Conservation (phyloP, 1,139 yeast species). For the Zygoascus hellenicus region DNA sequence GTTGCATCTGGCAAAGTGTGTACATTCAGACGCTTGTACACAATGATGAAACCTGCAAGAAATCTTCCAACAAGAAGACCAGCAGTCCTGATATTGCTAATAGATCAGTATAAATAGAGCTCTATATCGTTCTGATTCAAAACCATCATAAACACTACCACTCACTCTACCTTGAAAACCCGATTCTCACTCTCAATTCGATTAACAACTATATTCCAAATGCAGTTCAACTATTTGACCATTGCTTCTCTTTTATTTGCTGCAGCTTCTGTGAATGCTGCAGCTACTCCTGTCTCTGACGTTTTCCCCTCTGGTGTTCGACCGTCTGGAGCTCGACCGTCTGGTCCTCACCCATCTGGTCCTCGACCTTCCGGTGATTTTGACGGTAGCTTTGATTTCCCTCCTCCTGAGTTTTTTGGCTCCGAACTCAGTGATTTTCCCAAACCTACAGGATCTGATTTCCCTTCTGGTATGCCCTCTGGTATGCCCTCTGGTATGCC, state of each 20-base stretch:
- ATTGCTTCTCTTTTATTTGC: conserved; percentile 1
- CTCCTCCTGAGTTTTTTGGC: not conserved
- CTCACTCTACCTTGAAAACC: no score
- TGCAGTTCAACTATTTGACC: conserved; percentile 2
- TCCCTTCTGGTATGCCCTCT: not conserved
- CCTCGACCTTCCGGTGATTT: not conserved
- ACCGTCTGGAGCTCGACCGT: not conserved
- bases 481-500: conserved; percentile 2
- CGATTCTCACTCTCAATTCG: not conserved
- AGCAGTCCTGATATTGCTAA: no score
- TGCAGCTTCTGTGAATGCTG: conserved; percentile 1
- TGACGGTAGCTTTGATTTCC: not conserved
- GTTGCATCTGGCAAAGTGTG: no score
- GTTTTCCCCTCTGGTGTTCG: not conserved
- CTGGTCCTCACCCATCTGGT: not conserved
- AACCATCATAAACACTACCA: no score
- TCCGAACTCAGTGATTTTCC: not conserved
- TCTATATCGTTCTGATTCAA: no score
- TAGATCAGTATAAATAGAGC: no score
- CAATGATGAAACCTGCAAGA: no score
- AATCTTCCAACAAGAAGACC: no score
- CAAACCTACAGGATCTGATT: not conserved
- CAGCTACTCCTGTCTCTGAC: conserved; percentile 2
- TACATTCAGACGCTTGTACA: no score
- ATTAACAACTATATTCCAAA: not conserved